These are phyloP conservation scores for Suillus subluteus DNA, from an alignment of 768 basidiomycete species.

Conservation along the genomic window DNA sequence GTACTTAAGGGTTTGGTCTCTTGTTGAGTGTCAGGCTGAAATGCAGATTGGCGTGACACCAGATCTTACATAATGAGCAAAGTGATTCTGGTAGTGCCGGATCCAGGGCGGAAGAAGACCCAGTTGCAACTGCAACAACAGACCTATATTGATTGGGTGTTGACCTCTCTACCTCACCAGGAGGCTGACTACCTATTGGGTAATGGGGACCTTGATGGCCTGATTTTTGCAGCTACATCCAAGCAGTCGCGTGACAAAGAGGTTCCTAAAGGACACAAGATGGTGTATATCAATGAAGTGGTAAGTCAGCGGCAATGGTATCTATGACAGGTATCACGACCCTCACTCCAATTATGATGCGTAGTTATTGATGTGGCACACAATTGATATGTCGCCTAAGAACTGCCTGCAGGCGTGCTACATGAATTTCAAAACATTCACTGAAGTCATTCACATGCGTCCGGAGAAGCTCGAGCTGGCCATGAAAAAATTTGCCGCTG, in stretches of 20 bases:
- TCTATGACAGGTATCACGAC: neutral
- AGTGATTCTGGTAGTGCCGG: neutral
- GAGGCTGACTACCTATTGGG: neutral
- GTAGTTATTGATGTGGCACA: slow-evolving; percentile 3
- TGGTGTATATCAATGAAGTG: slow-evolving; percentile 6
- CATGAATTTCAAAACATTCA: slow-evolving; percentile 1
- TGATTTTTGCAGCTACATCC: neutral
- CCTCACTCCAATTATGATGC: neutral
- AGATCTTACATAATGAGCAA: neutral
- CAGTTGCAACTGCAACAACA: neutral
- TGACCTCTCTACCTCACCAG: neutral
- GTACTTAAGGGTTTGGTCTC: neutral
- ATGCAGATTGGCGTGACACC: neutral
- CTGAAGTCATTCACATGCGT: neutral
- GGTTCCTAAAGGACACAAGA: neutral
- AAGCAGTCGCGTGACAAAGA: neutral
- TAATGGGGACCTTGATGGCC: neutral
- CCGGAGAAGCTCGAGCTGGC: neutral
- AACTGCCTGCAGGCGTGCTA: neutral
- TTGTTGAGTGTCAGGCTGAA: neutral
- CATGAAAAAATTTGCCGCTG: neutral
- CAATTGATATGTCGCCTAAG: neutral
- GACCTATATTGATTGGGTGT: neutral
- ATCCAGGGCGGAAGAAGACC: neutral
- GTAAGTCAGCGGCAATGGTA: neutral